Percentiles rank a stretch among this genome's conserved stretches.
Conservation (phyloP, 2,329 filamentous ascomycete species). For the Penicillium sp. region DNA sequence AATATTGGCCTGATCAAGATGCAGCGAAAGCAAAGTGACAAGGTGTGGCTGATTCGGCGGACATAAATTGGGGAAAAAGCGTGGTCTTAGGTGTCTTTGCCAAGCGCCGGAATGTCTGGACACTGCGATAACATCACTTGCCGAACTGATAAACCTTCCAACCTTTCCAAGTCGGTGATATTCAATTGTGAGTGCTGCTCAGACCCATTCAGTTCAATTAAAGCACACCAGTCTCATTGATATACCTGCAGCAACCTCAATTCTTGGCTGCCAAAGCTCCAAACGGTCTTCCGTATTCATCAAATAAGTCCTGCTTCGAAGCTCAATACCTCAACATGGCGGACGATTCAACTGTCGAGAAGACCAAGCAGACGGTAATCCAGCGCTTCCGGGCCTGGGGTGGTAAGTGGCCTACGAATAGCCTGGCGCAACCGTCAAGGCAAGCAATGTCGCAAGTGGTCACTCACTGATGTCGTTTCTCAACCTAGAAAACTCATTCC, state of each 20-base stretch:
- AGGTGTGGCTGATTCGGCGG: conserved; percentile 9
- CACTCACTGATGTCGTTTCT: conserved; percentile 5
- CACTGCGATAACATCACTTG: conserved; percentile 5
- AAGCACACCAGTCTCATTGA: background rate
- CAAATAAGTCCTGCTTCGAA: background rate
- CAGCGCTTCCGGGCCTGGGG: conserved; percentile 37
- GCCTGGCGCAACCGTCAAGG: background rate
- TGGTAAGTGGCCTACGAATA: conserved; percentile 26
- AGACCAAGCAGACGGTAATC: conserved; percentile 33
- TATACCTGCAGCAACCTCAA: background rate
- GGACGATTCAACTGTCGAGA: conserved; percentile 24
- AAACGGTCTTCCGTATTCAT: background rate
- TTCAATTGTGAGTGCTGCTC: background rate
- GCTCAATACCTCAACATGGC: conserved; percentile 19
- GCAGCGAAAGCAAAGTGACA: conserved; percentile 7
- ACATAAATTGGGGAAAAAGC: conserved; percentile 12
- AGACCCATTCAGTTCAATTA: background rate
- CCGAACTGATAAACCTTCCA: background rate
- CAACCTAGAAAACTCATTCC: conserved; percentile 52
- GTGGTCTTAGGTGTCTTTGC: conserved; percentile 21
- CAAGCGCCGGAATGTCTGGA: conserved; percentile 15
- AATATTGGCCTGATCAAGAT: conserved; percentile 2
- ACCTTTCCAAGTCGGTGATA: background rate
- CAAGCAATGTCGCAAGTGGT: background rate
- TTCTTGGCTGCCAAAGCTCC: background rate